Conservation (phyloP, 2,329 filamentous ascomycete species). For the Cladosporium austrohemisphaericum region DNA sequence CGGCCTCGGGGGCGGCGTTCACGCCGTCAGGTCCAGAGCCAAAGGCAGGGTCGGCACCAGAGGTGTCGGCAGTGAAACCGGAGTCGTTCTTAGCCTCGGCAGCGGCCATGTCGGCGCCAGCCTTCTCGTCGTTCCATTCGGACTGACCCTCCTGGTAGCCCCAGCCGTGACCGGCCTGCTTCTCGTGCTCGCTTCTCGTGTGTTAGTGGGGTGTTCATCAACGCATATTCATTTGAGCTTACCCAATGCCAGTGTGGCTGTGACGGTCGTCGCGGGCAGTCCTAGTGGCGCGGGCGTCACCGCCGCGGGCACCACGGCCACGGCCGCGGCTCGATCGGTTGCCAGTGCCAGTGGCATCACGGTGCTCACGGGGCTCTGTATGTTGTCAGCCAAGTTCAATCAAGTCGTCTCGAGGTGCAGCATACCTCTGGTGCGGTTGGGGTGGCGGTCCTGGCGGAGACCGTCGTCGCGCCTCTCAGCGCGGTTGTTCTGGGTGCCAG, state of each 20-base stretch:
- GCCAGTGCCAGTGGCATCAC: conserved; percentile 42
- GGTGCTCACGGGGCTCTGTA: conserved; percentile 31
- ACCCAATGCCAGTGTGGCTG: conserved; percentile 57
- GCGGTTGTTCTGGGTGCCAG: conserved; percentile 78
- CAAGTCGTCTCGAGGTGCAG: background rate
- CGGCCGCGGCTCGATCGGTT: conserved; percentile 47
- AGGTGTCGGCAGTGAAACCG: conserved; percentile 33
- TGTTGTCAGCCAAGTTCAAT: background rate
- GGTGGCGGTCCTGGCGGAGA: conserved; percentile 45
- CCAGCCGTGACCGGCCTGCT: conserved; percentile 87
- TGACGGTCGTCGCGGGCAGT: conserved; percentile 57
- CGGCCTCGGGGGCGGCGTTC: conserved; percentile 32
- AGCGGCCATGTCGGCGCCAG: conserved; percentile 83
- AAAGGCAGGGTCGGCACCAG: conserved; percentile 43
- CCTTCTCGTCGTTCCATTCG: conserved; percentile 87
- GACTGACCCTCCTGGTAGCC: conserved; percentile 70
- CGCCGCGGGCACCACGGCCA: conserved; percentile 52
- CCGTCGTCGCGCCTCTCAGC: conserved; percentile 72
- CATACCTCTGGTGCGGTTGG: conserved; percentile 37
- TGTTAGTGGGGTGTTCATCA: conserved; percentile 23
- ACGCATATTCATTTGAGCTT: conserved; percentile 32
- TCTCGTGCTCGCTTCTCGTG: conserved; percentile 65
- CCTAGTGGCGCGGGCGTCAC: conserved; percentile 46
- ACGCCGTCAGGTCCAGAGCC: conserved; percentile 40
- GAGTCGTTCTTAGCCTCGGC: conserved; percentile 70